These are phyloP conservation scores for Amanita pseudoporphyria DNA, from an alignment of 768 basidiomycete species.

Conservation along the genomic window DNA sequence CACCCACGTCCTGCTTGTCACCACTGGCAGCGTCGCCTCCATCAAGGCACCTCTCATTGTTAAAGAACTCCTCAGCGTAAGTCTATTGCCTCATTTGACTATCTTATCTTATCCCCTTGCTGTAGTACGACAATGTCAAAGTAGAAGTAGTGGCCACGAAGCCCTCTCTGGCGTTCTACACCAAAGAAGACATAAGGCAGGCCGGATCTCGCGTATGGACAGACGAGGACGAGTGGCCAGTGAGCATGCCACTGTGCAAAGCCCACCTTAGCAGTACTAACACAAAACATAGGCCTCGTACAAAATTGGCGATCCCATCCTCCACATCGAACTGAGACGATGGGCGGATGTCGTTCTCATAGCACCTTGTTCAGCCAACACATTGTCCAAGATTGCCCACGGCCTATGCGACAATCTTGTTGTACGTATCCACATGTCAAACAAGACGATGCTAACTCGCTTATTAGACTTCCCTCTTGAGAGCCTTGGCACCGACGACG, in stretches of 20 bases:
- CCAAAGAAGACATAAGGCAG: constrained; percentile 36
- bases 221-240: constrained; percentile 90
- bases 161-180: constrained; percentile 69
- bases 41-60: constrained; percentile 91
- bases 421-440: no score
- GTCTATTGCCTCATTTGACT: constrained; percentile 9
- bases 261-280: not conserved
- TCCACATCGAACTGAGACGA: constrained; percentile 88
- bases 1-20: constrained; percentile 72
- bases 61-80: constrained; percentile 51
- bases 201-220: constrained; percentile 68
- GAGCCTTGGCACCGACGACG: constrained; percentile 75
- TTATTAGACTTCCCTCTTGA: constrained; percentile 79
- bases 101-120: not conserved
- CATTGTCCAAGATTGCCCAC: constrained; percentile 83
- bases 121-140: constrained; percentile 62
- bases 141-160: constrained; percentile 83
- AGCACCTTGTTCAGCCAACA: constrained; percentile 96
- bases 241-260: constrained; percentile 32
- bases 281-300: constrained; percentile 44
- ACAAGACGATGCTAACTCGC: no score
- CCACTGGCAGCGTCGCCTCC: constrained; percentile 93
- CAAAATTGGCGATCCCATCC: constrained; percentile 81
- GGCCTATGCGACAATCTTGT: constrained; percentile 88
- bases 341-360: constrained; percentile 97